Evolutionary conservation across 805 yeast species (phyloP), one percentile per base, ranked within the genome.

Genomic region (Candida chauliodis): DNA sequence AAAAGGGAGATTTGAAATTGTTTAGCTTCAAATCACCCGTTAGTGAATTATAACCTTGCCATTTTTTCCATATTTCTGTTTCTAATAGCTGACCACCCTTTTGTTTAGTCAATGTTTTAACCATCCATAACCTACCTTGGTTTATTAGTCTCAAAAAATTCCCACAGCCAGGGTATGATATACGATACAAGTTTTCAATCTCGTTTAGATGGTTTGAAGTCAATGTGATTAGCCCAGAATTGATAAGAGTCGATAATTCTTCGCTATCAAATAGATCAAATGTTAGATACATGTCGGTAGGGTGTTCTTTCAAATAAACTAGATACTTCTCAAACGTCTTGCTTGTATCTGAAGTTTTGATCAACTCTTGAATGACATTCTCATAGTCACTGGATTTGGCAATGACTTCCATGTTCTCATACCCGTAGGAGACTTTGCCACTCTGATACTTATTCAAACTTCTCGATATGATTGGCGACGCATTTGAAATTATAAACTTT

Each of bases 111-210:
- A 76, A 46, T 0, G 56, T 38, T 42, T 66, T 64, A 10, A 66
- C 63, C n/a, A 77, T 44, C 65, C 75, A 70, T 1, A 55, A 52
- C 31, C 75, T 55, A 0, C 79, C 71, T 1, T 63, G 53, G 41
- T 66, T 71, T 13, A 74, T 50, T 23, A 75, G 54, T 39, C 68
- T 67, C 29, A 76, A 52, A 34, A 60, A 66, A 1, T 72, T 65
- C 0, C 83, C 83, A 41, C 76, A 59, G 33, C 71, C 66, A 0
- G 82, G 82, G 18, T 68, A 61, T 6, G 77, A 56, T 2, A 78
- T 46, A 15, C 69, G 55, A 42, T 71, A 70, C 44, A 63, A 56
- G 42, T 61, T 52, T 30, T 68, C 74, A 27, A 71, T 62, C 42
- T 61, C 68, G 34, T 65, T 62, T 34, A 69, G 56, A 37, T 69